A percentile compares a stretch with the other conserved stretches of the same genome.
phyloP scores from a whole-genome alignment of 192 early-diverging fungal genomes.

The Kickxella alabastrina region DNA sequence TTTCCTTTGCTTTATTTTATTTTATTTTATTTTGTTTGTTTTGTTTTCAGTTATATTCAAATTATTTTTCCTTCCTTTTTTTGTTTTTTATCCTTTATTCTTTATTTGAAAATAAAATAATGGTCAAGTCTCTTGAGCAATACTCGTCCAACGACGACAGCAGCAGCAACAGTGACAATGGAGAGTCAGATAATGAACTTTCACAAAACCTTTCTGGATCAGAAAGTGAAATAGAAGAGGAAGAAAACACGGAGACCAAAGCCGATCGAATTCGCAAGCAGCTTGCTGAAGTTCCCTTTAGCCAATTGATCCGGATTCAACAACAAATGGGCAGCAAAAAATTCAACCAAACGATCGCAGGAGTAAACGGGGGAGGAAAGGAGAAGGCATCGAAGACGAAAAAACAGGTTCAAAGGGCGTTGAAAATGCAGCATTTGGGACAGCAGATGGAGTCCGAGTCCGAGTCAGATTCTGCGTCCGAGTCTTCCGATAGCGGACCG shows the following conservation, averaged over 20 bases:
- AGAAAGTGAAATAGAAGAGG: constrained; percentile 2
- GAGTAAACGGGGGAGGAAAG: constrained; percentile 14
- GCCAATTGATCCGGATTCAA: constrained; percentile 74
- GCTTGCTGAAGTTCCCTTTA: constrained; percentile 77
- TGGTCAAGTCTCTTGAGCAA: constrained; percentile 19
- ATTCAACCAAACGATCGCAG: constrained; percentile 54
- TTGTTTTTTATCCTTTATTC: no score
- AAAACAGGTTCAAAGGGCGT: constrained; percentile 41
- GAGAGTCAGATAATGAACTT: constrained; percentile 3
- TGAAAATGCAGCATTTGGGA: constrained; percentile 29
- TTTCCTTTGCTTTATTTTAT: constrained; percentile 3
- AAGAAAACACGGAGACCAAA: constrained; percentile 5
- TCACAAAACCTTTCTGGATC: no score
- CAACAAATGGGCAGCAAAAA: constrained; percentile 65
- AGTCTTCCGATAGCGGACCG: constrained; percentile 9
- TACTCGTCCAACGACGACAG: constrained; percentile 51
- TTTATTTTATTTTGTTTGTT: constrained; percentile 3
- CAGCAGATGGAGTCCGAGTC: constrained; percentile 24
- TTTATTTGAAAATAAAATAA: constrained; percentile 9
- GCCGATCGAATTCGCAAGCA: constrained; percentile 17
- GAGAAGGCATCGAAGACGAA: constrained; percentile 11
- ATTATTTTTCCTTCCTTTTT: no score
- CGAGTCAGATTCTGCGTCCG: neutral
- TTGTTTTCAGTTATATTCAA: no score
- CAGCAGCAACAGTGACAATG: constrained; percentile 12